These are phyloP conservation scores for Irpex sp. DNA, from an alignment of 1,284 basidiomycete genomes.

Conservation along the genomic window DNA sequence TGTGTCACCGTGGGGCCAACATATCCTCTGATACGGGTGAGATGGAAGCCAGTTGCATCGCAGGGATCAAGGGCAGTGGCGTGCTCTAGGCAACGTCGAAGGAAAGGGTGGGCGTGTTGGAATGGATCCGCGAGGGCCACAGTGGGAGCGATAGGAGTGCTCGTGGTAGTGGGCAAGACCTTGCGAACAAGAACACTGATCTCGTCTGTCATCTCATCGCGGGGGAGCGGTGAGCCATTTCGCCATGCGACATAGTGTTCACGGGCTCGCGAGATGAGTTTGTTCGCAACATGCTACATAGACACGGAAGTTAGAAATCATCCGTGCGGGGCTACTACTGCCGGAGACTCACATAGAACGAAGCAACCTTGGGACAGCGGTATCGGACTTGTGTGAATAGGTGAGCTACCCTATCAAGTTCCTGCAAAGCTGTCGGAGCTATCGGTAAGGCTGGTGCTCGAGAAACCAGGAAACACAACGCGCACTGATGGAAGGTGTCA, in stretches of 20 bases:
- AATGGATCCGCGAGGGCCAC: conserved; percentile 18
- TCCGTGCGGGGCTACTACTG: background rate
- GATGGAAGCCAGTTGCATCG: conserved; percentile 17
- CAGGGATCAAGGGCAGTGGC: conserved; percentile 20
- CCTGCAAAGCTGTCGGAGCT: conserved; percentile 54
- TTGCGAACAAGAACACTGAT: conserved; percentile 22
- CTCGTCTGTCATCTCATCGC: conserved; percentile 20
- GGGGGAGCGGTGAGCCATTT: conserved; percentile 18
- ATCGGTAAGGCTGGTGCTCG: conserved; percentile 58
- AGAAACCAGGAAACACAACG: conserved; percentile 65
- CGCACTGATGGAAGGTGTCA: conserved; percentile 38
- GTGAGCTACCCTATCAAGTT: conserved; percentile 57
- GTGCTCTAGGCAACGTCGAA: conserved; percentile 23
- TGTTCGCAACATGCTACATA: conserved; percentile 22
- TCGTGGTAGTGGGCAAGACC: conserved; percentile 8
- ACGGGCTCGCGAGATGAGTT: conserved; percentile 20
- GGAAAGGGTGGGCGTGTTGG: conserved; percentile 23
- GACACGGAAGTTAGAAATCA: background rate
- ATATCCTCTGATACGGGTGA: conserved; percentile 13
- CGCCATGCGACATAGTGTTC: conserved; percentile 22
- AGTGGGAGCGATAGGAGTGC: conserved; percentile 7
- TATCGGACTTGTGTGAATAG: conserved; percentile 55
- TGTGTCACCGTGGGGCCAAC: conserved; percentile 7
- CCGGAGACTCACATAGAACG: conserved; percentile 48
- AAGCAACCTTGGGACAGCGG: conserved; percentile 53